Conservation (phyloP, 2,329 filamentous ascomycete genomes). For the Stagonosporopsis cucurbitacearum region DNA sequence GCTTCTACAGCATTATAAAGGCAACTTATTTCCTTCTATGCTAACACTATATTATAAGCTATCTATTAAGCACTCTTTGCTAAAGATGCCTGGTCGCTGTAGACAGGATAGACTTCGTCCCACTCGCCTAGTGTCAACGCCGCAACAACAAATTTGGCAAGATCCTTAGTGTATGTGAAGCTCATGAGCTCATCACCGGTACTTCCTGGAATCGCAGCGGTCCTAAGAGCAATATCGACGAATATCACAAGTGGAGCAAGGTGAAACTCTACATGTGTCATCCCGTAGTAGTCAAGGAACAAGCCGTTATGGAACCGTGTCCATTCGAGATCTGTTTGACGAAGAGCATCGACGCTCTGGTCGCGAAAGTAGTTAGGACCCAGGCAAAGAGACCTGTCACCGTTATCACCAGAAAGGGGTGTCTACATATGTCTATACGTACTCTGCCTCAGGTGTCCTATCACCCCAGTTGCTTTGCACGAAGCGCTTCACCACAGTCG, state of each 20-base stretch:
- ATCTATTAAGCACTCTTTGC: no score
- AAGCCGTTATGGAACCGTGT: slow-evolving; percentile 34
- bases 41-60: no score
- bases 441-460: slow-evolving; percentile 22
- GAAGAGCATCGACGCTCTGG: slow-evolving; percentile 19
- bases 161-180: slow-evolving; percentile 29
- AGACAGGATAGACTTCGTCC: slow-evolving; percentile 41
- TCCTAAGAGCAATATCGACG: slow-evolving; percentile 25
- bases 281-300: slow-evolving; percentile 43
- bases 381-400: slow-evolving; percentile 12
- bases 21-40: no score
- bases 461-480: slow-evolving; percentile 25
- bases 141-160: slow-evolving; percentile 25
- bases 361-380: slow-evolving; percentile 16
- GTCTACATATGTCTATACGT: background rate
- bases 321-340: slow-evolving; percentile 34
- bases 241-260: slow-evolving; percentile 20
- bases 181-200: slow-evolving; percentile 20
- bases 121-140: slow-evolving; percentile 29
- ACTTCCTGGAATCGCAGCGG: slow-evolving; percentile 26
- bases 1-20: no score
- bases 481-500: slow-evolving; percentile 21
- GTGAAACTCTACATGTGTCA: slow-evolving; percentile 30
- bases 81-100: slow-evolving; percentile 52
- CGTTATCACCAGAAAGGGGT: background rate